Percentiles rank a stretch among this genome's conserved stretches.
Evolutionary conservation across 768 basidiomycete species (phyloP).

Genomic region (Tephrocybe sp.): DNA sequence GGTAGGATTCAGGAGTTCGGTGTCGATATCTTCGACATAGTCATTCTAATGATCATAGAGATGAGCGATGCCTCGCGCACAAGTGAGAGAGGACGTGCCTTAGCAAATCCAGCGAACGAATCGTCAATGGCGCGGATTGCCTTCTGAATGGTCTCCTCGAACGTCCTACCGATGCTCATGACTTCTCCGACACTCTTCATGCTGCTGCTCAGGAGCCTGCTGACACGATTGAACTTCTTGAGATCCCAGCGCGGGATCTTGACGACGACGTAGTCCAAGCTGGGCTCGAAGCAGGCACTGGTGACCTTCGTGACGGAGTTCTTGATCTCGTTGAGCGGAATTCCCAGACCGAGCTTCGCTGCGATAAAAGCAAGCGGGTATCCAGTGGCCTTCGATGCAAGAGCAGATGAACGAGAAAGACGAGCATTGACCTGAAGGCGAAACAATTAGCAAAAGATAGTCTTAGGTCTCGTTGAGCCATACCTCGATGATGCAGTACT

Average conservation of each 20-base stretch:
- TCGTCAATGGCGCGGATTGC: constrained; percentile 97
- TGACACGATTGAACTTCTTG: constrained; percentile 96
- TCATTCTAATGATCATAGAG: constrained; percentile 62
- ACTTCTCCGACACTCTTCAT: constrained; percentile 99
- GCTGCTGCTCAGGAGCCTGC: constrained; percentile 85
- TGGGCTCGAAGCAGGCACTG: constrained; percentile 96
- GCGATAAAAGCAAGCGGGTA: constrained; percentile 99
- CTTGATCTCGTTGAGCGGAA: constrained; percentile 96
- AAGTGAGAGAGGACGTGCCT: constrained; percentile 41
- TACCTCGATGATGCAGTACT: constrained; percentile 98
- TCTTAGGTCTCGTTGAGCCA: constrained; percentile 1
- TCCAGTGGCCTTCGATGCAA: constrained; percentile 97
- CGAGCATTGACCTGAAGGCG: constrained; percentile 80
- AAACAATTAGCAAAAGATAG: constrained; percentile 2
- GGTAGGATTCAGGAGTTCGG: constrained; percentile 91
- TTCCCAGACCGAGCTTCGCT: constrained; percentile 95
- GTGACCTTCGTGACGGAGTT: constrained; percentile 98
- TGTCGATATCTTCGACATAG: constrained; percentile 86
- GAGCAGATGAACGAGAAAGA: constrained; percentile 94
- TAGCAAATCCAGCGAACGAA: constrained; percentile 89
- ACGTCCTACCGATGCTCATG: constrained; percentile 98
- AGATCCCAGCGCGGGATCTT: constrained; percentile 99
- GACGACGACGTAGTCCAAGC: constrained; percentile 95
- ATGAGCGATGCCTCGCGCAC: not conserved
- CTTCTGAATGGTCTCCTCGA: constrained; percentile 99